A percentile compares a stretch with the other conserved stretches of the same genome.
These are phyloP conservation scores for Suillus variegatus DNA, from an alignment of 768 basidiomycete species.

Conservation along the genomic window DNA sequence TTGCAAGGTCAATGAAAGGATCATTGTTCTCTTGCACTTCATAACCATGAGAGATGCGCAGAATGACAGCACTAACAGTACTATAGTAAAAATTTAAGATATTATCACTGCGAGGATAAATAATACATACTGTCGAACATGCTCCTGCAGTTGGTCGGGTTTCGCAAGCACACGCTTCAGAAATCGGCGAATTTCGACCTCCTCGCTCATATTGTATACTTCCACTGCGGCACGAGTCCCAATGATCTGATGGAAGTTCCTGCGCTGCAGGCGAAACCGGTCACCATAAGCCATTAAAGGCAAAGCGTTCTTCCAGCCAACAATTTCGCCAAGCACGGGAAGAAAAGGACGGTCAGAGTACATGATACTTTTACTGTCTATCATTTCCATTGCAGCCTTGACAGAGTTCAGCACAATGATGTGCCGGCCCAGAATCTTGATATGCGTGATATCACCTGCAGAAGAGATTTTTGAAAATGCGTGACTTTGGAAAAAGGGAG, in stretches of 20 bases:
- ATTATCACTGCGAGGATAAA: not conserved
- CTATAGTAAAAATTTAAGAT: not conserved
- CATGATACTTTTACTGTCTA: not conserved
- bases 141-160: not conserved
- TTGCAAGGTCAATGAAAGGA: not conserved
- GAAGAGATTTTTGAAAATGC: not conserved
- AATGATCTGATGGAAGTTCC: not conserved
- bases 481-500: not conserved
- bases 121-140: not conserved
- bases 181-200: not conserved
- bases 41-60: not conserved
- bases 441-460: not conserved
- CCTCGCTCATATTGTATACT: not conserved
- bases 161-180: not conserved
- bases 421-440: not conserved
- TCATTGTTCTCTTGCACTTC: not conserved
- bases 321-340: not conserved
- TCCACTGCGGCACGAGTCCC: not conserved
- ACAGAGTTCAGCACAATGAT: not conserved
- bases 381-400: not conserved
- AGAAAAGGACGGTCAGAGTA: not conserved
- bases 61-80: not conserved
- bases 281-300: not conserved
- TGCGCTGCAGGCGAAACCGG: not conserved
- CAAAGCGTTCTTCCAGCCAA: not conserved